Base-by-base conservation (phyloP, 352 stramenopile species). In the Sclerospora graminicola region DNA sequence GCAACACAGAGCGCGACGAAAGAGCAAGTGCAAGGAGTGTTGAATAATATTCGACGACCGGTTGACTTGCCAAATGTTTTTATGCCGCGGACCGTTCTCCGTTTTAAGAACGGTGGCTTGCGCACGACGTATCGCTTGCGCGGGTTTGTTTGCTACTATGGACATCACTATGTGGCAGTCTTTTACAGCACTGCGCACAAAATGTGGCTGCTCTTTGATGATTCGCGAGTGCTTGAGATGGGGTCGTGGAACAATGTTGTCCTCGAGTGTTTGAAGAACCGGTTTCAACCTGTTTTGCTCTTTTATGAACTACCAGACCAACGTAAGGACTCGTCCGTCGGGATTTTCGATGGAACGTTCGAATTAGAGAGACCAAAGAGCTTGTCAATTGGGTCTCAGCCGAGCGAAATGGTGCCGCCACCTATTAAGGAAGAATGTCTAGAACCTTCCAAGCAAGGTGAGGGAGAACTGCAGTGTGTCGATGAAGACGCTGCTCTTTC, bases 171-270 rank as follows among this genome's bases (percentile, higher is more conserved):
- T 46, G 71, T 91, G 27, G 75, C 80, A 10, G 51, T 89, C 2
- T 91, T 91, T 36, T 89, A 88, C 67, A 84, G 66, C 44, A 91
- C 77, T 26, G 77, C 79, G 7, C 80, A 91, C 61, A 82, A 88
- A 35, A 82, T 82, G 55, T 91, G 80, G 80, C 46, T 89, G n/a
- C 66, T 91, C 23, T 89, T 91, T 36, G 80, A 91, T 28, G 80
- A 91, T 41, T 87, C 63, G 18, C 77, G 74, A 11, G 80, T 91
- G 16, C 57, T 83, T 2, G 74, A 89, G 38, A 72, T 91, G 26
- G 80, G 80, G 15, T 52, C 69, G 7, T 91, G 80, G 80, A 63
- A 69, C 18, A 73, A 82, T 15, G 80, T 88, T n/a, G 72, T 87
- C 24, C 49, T 48, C 1, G 65, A 89, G 62, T 88, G 74, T 53